Percentiles rank a stretch among this genome's conserved stretches.
phyloP scores from a whole-genome alignment of 306 rosid genomes.

The Acacia melanoxylon region DNA sequence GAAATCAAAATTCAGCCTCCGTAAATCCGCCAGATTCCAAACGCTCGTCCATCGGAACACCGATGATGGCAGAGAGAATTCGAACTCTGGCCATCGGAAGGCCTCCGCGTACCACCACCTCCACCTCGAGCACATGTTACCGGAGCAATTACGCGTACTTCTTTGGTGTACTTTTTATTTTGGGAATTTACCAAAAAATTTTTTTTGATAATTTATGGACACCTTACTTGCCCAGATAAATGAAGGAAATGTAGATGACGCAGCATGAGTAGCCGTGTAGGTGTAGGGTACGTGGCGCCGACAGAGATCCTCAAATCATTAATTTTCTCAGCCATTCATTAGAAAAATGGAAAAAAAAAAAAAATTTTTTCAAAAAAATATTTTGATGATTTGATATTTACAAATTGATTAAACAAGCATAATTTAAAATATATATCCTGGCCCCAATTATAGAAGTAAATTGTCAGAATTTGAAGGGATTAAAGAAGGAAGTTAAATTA shows the following conservation, averaged over 20 bases:
- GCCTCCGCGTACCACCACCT: slow-evolving; percentile 33
- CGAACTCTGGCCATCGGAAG: slow-evolving; percentile 46
- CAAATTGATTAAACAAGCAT: too few relatives aligned
- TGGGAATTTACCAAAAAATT: background rate
- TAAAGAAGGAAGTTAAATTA: too few relatives aligned
- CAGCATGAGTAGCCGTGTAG: background rate
- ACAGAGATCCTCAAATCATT: too few relatives aligned
- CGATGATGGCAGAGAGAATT: slow-evolving; percentile 29
- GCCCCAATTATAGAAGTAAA: too few relatives aligned
- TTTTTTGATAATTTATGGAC: background rate
- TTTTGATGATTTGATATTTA: too few relatives aligned
- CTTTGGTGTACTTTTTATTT: background rate
- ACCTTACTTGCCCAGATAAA: background rate
- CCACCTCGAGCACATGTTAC: slow-evolving; percentile 8
- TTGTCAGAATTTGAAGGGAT: too few relatives aligned
- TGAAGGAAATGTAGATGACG: background rate
- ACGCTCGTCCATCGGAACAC: slow-evolving; percentile 34
- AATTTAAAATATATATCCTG: too few relatives aligned
- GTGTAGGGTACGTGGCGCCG: background rate
- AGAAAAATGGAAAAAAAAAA: too few relatives aligned
- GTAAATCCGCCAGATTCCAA: slow-evolving; percentile 30
- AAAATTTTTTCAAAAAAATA: too few relatives aligned
- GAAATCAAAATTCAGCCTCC: slow-evolving; percentile 29
- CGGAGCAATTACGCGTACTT: background rate
- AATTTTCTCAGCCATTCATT: too few relatives aligned